Evolutionary conservation across 768 basidiomycete species (phyloP), one percentile per base, ranked within the genome.

Genomic region (Saitozyma podzolica): DNA sequence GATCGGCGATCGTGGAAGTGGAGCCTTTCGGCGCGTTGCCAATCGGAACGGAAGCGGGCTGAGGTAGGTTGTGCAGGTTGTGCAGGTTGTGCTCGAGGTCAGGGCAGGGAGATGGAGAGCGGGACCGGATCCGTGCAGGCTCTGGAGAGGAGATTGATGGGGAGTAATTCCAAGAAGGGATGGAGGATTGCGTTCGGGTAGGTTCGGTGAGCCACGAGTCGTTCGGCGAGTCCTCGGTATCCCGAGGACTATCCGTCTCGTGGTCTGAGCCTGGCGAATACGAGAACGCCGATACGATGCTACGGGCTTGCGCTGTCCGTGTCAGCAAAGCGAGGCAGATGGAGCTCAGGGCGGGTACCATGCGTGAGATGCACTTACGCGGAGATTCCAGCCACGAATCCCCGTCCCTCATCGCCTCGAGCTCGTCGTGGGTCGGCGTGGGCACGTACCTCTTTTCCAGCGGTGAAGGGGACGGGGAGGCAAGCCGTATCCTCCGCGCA

Each of bases 381-480:
- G 74, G 74, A 16, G 74, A 72, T 19, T 64, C 67, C 11, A 72
- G 45, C 74, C 71, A 73, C 45, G 65, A 67, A 9, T 56, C 54
- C 0, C 56, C 53, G 17, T 64, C 58, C 37, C 56, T 50, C 19
- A 49, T 47, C 16, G 37, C 52, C 29, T 40, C 8, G n/a, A 48
- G 17, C 6, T 17, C 19, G 6, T 50, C 50, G n/a, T 59, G 50
- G n/a, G 40, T 39, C 58, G 43, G 11, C 37, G 16, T 29, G 29
- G 29, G 29, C 29, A 29, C 58, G 45, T 59, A 48, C 16, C 57
- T 43, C 6, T 61, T 45, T 14, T 42, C 60, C 8, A 19, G 40
- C 13, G 13, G 61, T 11, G 17, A n/a, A 50, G 62, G 62, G 4
- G 59, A 61, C 10, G 59, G 52, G 2, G 59, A 61, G 9, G 59